Evolutionary conservation across 106 monocot genomes (phyloP).

Genomic region (Triglochin maritima): DNA sequence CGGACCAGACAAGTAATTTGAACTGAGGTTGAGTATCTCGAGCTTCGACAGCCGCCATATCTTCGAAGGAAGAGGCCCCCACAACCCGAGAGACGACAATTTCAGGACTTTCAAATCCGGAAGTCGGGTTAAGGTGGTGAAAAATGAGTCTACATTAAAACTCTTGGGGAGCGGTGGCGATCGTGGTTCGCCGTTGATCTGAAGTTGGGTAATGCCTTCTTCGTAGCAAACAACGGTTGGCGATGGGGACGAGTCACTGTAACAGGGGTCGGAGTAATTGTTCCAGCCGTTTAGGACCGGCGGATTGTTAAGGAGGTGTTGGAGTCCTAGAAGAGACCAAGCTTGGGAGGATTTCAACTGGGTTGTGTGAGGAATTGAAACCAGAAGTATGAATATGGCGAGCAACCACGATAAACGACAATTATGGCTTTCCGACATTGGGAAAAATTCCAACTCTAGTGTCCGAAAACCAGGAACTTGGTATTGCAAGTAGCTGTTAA

Average conservation of each 20-base stretch:
- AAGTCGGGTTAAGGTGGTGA: slow-evolving; percentile 76
- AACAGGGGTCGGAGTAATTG: slow-evolving; percentile 58
- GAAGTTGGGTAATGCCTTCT: slow-evolving; percentile 75
- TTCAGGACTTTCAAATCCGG: slow-evolving; percentile 81
- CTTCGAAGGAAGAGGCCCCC: slow-evolving; percentile 76
- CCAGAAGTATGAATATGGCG: slow-evolving; percentile 1
- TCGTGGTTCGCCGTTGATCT: slow-evolving; percentile 38
- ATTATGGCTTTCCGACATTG: background rate
- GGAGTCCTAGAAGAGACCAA: slow-evolving; percentile 72
- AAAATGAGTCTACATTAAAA: slow-evolving; percentile 82
- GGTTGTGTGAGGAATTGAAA: slow-evolving; percentile 24
- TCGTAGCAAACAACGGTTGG: slow-evolving; percentile 76
- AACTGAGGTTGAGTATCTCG: slow-evolving; percentile 87
- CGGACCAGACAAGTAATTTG: slow-evolving; percentile 58
- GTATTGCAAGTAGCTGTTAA: no score
- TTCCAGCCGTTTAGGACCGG: slow-evolving; percentile 45
- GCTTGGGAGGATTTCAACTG: slow-evolving; percentile 85
- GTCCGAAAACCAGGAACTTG: no score
- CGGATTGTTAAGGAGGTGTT: slow-evolving; percentile 53
- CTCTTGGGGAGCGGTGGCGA: slow-evolving; percentile 35
- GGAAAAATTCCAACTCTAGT: background rate
- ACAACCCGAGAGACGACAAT: slow-evolving; percentile 61
- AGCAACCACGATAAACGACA: background rate
- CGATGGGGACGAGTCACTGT: slow-evolving; percentile 35
- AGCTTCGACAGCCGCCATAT: slow-evolving; percentile 48